Conservation (phyloP, 2,329 filamentous ascomycete species). For the Aspergillus arachidicola region DNA sequence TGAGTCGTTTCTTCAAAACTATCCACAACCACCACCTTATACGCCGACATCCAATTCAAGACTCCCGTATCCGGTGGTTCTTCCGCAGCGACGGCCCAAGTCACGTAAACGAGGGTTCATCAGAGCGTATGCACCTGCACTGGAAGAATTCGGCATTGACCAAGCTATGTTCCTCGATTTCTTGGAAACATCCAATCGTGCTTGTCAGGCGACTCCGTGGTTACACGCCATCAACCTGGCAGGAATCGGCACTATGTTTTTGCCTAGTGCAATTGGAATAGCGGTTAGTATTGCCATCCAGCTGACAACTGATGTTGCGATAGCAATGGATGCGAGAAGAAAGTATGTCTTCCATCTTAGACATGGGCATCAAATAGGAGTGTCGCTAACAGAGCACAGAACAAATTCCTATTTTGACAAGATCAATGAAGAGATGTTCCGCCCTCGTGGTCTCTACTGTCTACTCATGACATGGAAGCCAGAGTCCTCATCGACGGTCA, state of each 20-base stretch:
- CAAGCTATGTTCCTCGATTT: conserved; percentile 42
- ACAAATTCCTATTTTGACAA: conserved; percentile 59
- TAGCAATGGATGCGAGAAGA: conserved; percentile 40
- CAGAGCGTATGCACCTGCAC: conserved; percentile 42
- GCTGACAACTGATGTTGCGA: conserved; percentile 45
- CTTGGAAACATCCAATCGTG: conserved; percentile 39
- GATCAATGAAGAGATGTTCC: conserved; percentile 61
- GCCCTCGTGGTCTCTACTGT: conserved; percentile 58
- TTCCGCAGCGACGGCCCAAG: conserved; percentile 43
- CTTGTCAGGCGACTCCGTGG: conserved; percentile 42
- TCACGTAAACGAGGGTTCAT: conserved; percentile 42
- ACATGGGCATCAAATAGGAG: conserved; percentile 17
- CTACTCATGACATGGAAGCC: conserved; percentile 59
- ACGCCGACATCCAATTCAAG: background rate
- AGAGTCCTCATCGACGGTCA: conserved; percentile 31
- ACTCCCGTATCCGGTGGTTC: conserved; percentile 40
- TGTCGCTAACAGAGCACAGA: conserved; percentile 21
- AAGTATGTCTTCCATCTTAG: conserved; percentile 20
- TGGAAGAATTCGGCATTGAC: conserved; percentile 38
- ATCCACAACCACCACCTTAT: conserved; percentile 17
- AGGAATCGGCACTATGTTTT: conserved; percentile 41
- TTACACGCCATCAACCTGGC: conserved; percentile 48
- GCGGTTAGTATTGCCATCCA: conserved; percentile 50
- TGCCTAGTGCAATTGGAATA: conserved; percentile 45
- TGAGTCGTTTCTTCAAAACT: conserved; percentile 17